These are phyloP conservation scores for Skeletonema tropicum DNA, from an alignment of 108 stramenopile genomes.

Conservation along the genomic window DNA sequence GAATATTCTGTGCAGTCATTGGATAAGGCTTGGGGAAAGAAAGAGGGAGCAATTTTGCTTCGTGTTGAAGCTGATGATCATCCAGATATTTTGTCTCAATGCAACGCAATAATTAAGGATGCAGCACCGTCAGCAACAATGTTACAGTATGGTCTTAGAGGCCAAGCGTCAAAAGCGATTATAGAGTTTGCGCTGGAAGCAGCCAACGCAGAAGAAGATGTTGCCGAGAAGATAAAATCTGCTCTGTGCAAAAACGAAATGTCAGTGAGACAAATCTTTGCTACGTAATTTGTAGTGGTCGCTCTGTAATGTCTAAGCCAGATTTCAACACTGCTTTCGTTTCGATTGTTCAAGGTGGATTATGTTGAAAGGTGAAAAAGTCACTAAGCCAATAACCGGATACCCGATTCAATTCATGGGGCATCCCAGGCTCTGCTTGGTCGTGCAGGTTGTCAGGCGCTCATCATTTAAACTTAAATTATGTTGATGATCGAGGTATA, in stretches of 20 bases:
- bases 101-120: constrained; percentile 65
- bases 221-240: constrained; percentile 31
- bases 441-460: background rate
- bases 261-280: constrained; percentile 30
- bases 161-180: constrained; percentile 61
- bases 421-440: too few species aligned
- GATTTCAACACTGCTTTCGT: too few species aligned
- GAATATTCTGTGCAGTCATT: constrained; percentile 77
- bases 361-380: too few species aligned
- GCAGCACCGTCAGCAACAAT: constrained; percentile 63
- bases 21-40: constrained; percentile 59
- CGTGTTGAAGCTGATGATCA: constrained; percentile 72
- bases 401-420: too few species aligned
- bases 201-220: constrained; percentile 10
- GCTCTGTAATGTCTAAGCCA: background rate
- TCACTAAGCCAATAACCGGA: too few species aligned
- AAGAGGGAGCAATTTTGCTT: constrained; percentile 63
- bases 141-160: constrained; percentile 80
- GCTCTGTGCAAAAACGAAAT: constrained; percentile 20
- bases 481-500: too few species aligned
- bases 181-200: constrained; percentile 65
- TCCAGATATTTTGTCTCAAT: constrained; percentile 62
- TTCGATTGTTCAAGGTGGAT: too few species aligned
- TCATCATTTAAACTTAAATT: background rate
- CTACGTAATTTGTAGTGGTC: background rate